These are phyloP conservation scores for Lindgomyces ingoldianus DNA, from an alignment of 495 filamentous ascomycete genomes.

Conservation along the genomic window DNA sequence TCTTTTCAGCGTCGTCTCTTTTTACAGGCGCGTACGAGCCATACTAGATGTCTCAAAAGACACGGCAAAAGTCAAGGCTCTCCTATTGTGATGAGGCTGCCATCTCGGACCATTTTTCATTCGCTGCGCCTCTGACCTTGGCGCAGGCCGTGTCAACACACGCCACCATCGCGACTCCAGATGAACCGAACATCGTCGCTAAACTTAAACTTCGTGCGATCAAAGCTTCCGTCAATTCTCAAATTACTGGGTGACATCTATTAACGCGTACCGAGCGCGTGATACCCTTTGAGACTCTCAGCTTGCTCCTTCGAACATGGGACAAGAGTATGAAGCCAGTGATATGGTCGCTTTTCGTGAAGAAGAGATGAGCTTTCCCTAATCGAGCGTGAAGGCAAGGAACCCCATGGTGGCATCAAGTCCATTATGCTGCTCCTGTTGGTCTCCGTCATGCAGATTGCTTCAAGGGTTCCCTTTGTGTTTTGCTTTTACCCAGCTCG, in stretches of 20 bases:
- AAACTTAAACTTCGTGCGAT: background rate
- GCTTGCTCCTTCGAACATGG: background rate
- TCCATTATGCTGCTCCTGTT: background rate
- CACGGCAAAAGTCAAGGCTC: no score
- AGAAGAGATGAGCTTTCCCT: background rate
- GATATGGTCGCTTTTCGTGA: background rate
- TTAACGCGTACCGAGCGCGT: constrained; percentile 3
- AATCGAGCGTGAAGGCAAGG: constrained; percentile 1
- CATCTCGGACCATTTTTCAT: background rate
- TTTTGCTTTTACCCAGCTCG: background rate
- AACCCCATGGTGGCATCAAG: background rate
- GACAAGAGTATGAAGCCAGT: background rate
- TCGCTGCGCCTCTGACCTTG: background rate
- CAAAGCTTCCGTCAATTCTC: background rate
- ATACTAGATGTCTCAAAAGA: no score
- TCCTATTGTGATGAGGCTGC: background rate
- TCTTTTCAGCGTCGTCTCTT: background rate
- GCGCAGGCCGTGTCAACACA: background rate
- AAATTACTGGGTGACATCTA: background rate
- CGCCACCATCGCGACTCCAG: background rate
- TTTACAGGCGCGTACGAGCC: no score
- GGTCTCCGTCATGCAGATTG: background rate
- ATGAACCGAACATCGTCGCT: background rate
- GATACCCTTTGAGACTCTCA: background rate
- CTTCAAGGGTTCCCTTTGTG: background rate